phyloP scores from a whole-genome alignment of 352 stramenopile species.

The Pythium aphanidermatum region DNA sequence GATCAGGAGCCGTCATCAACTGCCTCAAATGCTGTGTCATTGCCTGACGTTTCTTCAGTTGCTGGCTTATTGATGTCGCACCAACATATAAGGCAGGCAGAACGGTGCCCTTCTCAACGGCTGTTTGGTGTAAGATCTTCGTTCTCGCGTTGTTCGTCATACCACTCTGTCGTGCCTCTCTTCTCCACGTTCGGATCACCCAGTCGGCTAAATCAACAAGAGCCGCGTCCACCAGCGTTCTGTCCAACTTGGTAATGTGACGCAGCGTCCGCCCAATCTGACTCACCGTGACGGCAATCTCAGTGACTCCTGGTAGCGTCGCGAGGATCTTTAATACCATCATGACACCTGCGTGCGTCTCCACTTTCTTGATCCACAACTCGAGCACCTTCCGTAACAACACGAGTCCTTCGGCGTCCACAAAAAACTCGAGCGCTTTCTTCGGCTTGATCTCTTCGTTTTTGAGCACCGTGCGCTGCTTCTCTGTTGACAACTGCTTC shows the following conservation, averaged over 20 bases:
- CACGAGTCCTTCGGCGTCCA: conserved; percentile 47
- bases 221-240: conserved; percentile 29
- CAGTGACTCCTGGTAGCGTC: conserved; percentile 47
- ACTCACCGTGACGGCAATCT: conserved; percentile 39
- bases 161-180: conserved; percentile 34
- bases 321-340: conserved; percentile 55
- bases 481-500: conserved; percentile 37
- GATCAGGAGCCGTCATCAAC: conserved; percentile 9
- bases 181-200: conserved; percentile 58
- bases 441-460: conserved; percentile 67
- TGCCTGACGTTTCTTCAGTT: conserved; percentile 12
- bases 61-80: no score
- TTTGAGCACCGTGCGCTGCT: conserved; percentile 45
- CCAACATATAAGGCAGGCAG: no score
- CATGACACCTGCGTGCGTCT: conserved; percentile 35
- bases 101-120: conserved; percentile 30
- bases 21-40: conserved; percentile 19
- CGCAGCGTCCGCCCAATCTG: conserved; percentile 53
- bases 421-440: conserved; percentile 47
- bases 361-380: conserved; percentile 43
- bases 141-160: conserved; percentile 35
- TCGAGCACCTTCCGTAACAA: conserved; percentile 44
- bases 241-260: conserved; percentile 34
- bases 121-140: conserved; percentile 33
- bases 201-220: conserved; percentile 50